Conservation (phyloP, 495 filamentous ascomycete species). For the Penicillium paradoxum region DNA sequence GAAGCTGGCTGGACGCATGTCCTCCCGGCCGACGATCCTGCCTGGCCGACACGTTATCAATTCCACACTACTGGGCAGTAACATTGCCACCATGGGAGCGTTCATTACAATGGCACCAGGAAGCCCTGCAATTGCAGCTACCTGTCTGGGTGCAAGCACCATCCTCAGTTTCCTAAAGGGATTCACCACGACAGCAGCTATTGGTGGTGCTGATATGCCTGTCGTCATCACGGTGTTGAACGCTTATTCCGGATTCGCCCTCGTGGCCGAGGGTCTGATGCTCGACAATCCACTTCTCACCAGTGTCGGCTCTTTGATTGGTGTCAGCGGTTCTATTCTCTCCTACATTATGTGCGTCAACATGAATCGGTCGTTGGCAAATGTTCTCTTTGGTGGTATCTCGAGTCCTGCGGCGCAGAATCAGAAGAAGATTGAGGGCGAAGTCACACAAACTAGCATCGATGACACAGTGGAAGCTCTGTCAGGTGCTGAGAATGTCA, state of each 20-base stretch:
- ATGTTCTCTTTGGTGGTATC: constrained; percentile 78
- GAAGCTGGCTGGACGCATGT: constrained; percentile 73
- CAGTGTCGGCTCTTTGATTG: constrained; percentile 73
- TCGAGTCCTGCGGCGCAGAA: constrained; percentile 47
- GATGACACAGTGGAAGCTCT: constrained; percentile 72
- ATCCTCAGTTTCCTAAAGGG: constrained; percentile 74
- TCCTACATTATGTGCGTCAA: constrained; percentile 79
- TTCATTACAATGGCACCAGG: constrained; percentile 74
- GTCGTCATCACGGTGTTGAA: constrained; percentile 84
- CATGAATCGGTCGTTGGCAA: constrained; percentile 77
- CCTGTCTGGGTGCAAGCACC: constrained; percentile 66
- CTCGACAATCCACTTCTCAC: constrained; percentile 76
- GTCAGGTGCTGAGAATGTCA: constrained; percentile 65
- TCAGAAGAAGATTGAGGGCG: constrained; percentile 69
- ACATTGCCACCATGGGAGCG: constrained; percentile 71
- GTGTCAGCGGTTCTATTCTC: constrained; percentile 75
- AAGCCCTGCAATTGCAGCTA: constrained; percentile 65
- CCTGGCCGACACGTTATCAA: constrained; percentile 69
- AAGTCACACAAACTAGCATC: constrained; percentile 63
- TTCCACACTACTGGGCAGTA: constrained; percentile 60
- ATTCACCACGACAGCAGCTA: constrained; percentile 74
- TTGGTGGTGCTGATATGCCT: constrained; percentile 83
- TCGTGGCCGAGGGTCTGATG: constrained; percentile 83
- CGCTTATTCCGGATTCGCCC: constrained; percentile 77
- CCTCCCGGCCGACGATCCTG: constrained; percentile 62